Percentiles rank a stretch among this genome's conserved stretches.
phyloP scores from a whole-genome alignment of 768 basidiomycete genomes.

The Cubamyces lactineus region DNA sequence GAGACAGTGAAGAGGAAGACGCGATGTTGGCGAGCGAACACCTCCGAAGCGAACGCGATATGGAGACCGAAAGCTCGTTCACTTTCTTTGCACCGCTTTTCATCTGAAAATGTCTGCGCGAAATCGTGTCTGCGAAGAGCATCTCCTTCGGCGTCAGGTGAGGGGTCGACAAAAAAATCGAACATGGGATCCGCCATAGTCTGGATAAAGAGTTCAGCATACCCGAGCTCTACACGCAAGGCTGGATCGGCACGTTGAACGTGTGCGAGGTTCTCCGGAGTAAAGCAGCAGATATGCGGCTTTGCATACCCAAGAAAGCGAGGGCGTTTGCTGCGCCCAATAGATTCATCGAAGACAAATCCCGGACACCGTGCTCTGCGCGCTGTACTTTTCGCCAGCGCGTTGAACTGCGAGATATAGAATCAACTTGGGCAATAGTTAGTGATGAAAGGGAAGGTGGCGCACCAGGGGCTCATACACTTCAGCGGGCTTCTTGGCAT shows the following conservation, averaged over 20 bases:
- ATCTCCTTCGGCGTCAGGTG: not conserved
- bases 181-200: not conserved
- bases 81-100: not conserved
- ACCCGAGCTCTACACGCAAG: not conserved
- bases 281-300: constrained; percentile 13
- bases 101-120: not conserved
- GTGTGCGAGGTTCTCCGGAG: not conserved
- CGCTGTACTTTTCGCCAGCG: not conserved
- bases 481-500: not conserved
- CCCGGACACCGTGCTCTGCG: constrained; percentile 10
- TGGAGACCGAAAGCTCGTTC: not conserved
- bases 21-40: constrained; percentile 35
- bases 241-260: not conserved
- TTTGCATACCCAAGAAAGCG: not conserved
- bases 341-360: constrained; percentile 4
- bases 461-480: constrained; percentile 5
- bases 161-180: constrained; percentile 19
- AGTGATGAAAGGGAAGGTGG: not conserved
- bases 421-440: too few species aligned
- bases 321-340: not conserved
- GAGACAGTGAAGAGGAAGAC: constrained; percentile 34
- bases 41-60: not conserved
- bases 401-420: not conserved
- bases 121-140: not conserved
- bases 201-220: constrained; percentile 21